Conservation (phyloP, 768 basidiomycete genomes). For the Suillus cothurnatus region DNA sequence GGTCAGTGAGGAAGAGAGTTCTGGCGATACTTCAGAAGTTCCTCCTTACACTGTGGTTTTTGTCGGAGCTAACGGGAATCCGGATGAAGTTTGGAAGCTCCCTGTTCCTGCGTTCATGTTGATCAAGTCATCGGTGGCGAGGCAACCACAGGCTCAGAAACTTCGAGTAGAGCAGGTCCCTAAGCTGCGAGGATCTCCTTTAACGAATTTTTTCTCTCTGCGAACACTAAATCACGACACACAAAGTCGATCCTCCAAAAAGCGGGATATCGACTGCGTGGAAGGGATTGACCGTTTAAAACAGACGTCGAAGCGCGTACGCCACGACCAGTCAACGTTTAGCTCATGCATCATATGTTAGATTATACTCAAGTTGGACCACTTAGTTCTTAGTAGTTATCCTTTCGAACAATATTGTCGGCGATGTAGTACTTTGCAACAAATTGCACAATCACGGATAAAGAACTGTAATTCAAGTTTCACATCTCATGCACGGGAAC, state of each 20-base stretch:
- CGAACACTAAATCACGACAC: neutral
- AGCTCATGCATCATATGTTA: constrained; percentile 7
- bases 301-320: neutral
- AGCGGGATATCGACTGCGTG: constrained; percentile 1
- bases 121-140: constrained; percentile 4
- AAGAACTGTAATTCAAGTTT: neutral
- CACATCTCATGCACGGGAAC: neutral
- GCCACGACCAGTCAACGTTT: neutral
- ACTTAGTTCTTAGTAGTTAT: neutral
- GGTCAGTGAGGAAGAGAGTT: neutral
- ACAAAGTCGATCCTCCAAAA: neutral
- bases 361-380: neutral
- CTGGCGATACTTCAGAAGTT: neutral
- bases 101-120: constrained; percentile 1
- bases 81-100: constrained; percentile 5
- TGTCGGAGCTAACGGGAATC: constrained; percentile 4
- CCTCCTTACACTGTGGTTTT: constrained; percentile 3
- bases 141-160: constrained; percentile 6
- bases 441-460: neutral
- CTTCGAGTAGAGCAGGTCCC: constrained; percentile 1
- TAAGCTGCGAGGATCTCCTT: constrained; percentile 4
- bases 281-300: neutral
- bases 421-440: neutral
- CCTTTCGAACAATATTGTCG: neutral
- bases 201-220: neutral